These are phyloP conservation scores for Starmerella tilneyi DNA, from an alignment of 805 yeast genomes.

Conservation along the genomic window DNA sequence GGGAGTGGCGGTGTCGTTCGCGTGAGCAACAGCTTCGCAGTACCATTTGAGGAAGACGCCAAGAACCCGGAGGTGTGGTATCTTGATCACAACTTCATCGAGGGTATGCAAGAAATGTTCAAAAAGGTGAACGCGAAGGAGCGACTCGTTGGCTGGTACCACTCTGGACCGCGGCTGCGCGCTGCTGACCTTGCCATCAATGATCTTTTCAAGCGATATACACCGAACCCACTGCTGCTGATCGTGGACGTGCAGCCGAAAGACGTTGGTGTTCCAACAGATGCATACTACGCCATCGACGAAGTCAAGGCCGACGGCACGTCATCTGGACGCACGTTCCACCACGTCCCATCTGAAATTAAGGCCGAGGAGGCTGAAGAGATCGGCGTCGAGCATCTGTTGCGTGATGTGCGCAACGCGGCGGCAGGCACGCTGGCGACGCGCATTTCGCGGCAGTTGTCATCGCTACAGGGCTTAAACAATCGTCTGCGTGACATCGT, in stretches of 20 bases:
- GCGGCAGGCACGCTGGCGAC: constrained; percentile 89
- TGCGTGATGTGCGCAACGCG: constrained; percentile 90
- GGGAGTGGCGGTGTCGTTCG: constrained; percentile 39
- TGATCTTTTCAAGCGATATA: constrained; percentile 75
- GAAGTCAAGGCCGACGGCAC: constrained; percentile 95
- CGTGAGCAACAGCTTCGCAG: constrained; percentile 88
- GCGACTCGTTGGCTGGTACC: constrained; percentile 97
- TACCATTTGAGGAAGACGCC: constrained; percentile 96
- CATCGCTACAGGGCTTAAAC: constrained; percentile 76
- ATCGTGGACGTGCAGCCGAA: constrained; percentile 85
- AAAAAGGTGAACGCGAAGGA: constrained; percentile 96
- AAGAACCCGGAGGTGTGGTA: constrained; percentile 90
- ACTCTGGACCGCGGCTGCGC: constrained; percentile 87
- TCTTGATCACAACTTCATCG: constrained; percentile 90
- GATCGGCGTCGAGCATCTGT: constrained; percentile 92
- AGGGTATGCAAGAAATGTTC: constrained; percentile 95
- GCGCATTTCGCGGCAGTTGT: constrained; percentile 77
- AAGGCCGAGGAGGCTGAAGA: constrained; percentile 99
- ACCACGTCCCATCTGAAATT: constrained; percentile 82
- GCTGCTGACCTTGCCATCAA: constrained; percentile 84
- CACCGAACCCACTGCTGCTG: constrained; percentile 68
- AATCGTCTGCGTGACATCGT: constrained; percentile 70
- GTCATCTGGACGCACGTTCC: constrained; percentile 80
- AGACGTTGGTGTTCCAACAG: constrained; percentile 86
- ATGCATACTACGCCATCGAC: constrained; percentile 86